Evolutionary conservation across 2,329 filamentous ascomycete genomes (phyloP), one percentile per base, ranked within the genome.

Genomic region (Epichloe aotearoae): DNA sequence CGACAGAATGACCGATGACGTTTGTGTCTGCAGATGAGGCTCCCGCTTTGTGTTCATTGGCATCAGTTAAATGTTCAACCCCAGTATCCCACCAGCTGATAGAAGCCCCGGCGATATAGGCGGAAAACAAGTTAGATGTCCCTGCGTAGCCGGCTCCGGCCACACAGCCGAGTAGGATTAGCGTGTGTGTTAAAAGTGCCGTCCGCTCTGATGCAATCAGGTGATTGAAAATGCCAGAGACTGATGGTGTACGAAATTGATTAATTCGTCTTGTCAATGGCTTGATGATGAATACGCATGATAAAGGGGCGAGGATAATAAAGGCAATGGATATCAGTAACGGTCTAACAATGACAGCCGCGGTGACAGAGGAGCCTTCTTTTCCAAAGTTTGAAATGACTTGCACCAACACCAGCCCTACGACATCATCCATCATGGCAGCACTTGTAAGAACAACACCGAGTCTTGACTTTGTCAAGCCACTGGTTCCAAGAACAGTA

Each of bases 361-460:
- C 65, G 62, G 57, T 3, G 38, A 58, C 33, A 3, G 53, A 38
- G 8, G 55, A 50, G 33, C 54, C 54, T 49, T 43, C 54, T 57
- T 44, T 62, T 50, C 64, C 83, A 0, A 91, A 69, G 45, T 81
- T 82, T 0, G 83, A 77, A 20, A 93, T 83, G 44, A 91, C 75
- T 56, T 87, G 79, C 0, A 88, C 83, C 78, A 91, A 84, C 7
- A 90, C 78, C 10, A 91, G 68, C 0, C 85, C 86, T 1, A 86
- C 76, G 0, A 91, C 82, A 65, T 93, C 86, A 61, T 93, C 87
- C 67, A 93, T 78, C 78, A 93, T 86, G 0, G 86, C 87, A 1
- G 85, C 86, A 52, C 78, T 82, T 2, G 79, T 78, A 0, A 89
- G 71, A 0, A 93, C 77, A 66, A 80, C 51, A 68, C 87, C 74